Percentiles rank a stretch among this genome's conserved stretches.
Evolutionary conservation across 176 grass and related monocot species (phyloP).

Genomic region (Neostapfia colusana): DNA sequence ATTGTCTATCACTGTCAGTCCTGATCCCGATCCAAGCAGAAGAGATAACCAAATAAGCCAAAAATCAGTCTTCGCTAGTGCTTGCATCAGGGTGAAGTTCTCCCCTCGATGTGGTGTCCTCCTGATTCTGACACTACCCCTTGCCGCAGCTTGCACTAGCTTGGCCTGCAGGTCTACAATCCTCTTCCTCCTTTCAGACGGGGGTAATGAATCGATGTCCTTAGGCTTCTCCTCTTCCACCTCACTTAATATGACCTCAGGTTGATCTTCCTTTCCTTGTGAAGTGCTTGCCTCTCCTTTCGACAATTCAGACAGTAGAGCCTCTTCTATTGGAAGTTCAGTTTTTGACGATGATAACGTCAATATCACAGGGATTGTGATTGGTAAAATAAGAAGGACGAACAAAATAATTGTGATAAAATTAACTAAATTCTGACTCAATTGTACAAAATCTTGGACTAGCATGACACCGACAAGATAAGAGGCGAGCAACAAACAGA

Average conservation of each 20-base stretch:
- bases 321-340: slow-evolving; percentile 60
- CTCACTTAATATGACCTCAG: slow-evolving; percentile 73
- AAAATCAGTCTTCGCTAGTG: slow-evolving; percentile 88
- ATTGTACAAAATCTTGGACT: slow-evolving; percentile 68
- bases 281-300: slow-evolving; percentile 65
- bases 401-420: slow-evolving; percentile 62
- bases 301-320: slow-evolving; percentile 43
- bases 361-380: slow-evolving; percentile 63
- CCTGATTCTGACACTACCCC: slow-evolving; percentile 70
- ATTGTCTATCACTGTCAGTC: slow-evolving; percentile 86
- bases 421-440: slow-evolving; percentile 44
- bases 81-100: slow-evolving; percentile 84
- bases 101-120: slow-evolving; percentile 71
- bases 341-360: slow-evolving; percentile 57
- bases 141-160: slow-evolving; percentile 63
- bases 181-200: slow-evolving; percentile 64
- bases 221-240: slow-evolving; percentile 72
- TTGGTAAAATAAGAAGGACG: slow-evolving; percentile 56
- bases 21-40: slow-evolving; percentile 76
- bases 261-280: slow-evolving; percentile 50
- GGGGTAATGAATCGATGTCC: slow-evolving; percentile 58
- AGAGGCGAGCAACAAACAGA: slow-evolving; percentile 83
- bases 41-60: slow-evolving; percentile 92
- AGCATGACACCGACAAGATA: slow-evolving; percentile 89
- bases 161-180: slow-evolving; percentile 66